Evolutionary conservation across 2,329 filamentous ascomycete species (phyloP), one percentile per base, ranked within the genome.

Genomic region (Fusarium stilboides): DNA sequence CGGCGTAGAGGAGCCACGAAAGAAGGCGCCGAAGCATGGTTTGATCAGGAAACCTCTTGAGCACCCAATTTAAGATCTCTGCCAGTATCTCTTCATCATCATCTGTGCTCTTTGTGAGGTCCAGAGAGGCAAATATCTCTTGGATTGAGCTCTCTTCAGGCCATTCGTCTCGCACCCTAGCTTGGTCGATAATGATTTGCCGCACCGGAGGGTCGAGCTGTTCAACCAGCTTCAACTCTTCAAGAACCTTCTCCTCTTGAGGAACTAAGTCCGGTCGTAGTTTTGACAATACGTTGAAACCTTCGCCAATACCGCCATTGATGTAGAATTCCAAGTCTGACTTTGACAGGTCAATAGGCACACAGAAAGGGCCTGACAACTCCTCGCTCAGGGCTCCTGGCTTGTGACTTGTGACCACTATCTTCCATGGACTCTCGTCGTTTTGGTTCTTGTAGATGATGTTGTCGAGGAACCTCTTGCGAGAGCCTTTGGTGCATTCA

Each of bases 1-100:
- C 59, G 1, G 59, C 34, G 6, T 62, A 54, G 4, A 62, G 10
- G 4, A 62, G 46, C 59, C 55, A 62, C 1, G 46, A 43, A 3
- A 60, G 0, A 0, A 62, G 28, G 2, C 36, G 31, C 4, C 28
- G 26, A 1, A 62, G 22, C 2, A 39, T 36, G 1, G 12, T 3
- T 5, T 28, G 28, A 1, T 54, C 15, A 9, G 42, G 10, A 6
- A 33, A 17, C 1, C 14, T 22, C 8, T 10, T 36, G 4, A 60
- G 22, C 6, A 62, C 55, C 17, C 8, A 15, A 19, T 47, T 0
- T 3, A 62, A 6, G 6, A 57, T 28, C 7, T 10, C 33, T 6
- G 2, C 7, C 13, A 49, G 15, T n/a, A 5, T n/a, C 6, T 45
- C 26, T 2, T 28, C 19, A 0, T 19, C 22, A 7, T 50, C 7